Percentiles rank a stretch among this genome's conserved stretches.
Conservation (phyloP, 2,329 filamentous ascomycete genomes). For the Zymoseptoria passerinii region DNA sequence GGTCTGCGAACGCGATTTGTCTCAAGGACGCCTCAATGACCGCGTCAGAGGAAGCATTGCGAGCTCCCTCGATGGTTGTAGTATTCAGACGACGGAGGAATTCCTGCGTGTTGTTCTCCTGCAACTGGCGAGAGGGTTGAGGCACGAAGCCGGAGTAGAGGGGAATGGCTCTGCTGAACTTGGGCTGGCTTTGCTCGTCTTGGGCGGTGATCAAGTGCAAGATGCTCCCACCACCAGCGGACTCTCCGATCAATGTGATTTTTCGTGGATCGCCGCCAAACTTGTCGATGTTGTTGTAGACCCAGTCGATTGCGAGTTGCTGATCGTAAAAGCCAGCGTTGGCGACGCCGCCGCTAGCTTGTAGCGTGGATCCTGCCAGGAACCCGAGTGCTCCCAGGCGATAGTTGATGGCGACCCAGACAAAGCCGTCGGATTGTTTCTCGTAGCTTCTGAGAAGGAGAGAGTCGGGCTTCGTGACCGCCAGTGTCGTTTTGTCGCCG, state of each 20-base stretch:
- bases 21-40: slow-evolving; percentile 39
- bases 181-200: slow-evolving; percentile 37
- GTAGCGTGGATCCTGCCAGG: slow-evolving; percentile 38
- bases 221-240: slow-evolving; percentile 46
- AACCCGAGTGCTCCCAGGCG: slow-evolving; percentile 44
- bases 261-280: slow-evolving; percentile 47
- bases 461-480: slow-evolving; percentile 1
- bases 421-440: slow-evolving; percentile 32
- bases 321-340: slow-evolving; percentile 49
- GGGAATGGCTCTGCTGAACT: slow-evolving; percentile 39
- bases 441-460: slow-evolving; percentile 37
- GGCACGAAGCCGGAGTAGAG: slow-evolving; percentile 42
- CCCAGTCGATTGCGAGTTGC: slow-evolving; percentile 50
- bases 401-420: slow-evolving; percentile 43
- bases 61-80: slow-evolving; percentile 37
- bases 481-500: slow-evolving; percentile 5
- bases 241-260: slow-evolving; percentile 40
- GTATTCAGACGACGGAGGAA: slow-evolving; percentile 39
- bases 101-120: slow-evolving; percentile 33
- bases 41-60: slow-evolving; percentile 32
- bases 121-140: slow-evolving; percentile 25
- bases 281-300: slow-evolving; percentile 32
- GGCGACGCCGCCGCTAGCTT: slow-evolving; percentile 35
- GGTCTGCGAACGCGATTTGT: slow-evolving; percentile 34
- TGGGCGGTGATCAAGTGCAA: slow-evolving; percentile 47